Evolutionary conservation across 75 land plant species (phyloP).

Genomic region (Gnetum montanum): DNA sequence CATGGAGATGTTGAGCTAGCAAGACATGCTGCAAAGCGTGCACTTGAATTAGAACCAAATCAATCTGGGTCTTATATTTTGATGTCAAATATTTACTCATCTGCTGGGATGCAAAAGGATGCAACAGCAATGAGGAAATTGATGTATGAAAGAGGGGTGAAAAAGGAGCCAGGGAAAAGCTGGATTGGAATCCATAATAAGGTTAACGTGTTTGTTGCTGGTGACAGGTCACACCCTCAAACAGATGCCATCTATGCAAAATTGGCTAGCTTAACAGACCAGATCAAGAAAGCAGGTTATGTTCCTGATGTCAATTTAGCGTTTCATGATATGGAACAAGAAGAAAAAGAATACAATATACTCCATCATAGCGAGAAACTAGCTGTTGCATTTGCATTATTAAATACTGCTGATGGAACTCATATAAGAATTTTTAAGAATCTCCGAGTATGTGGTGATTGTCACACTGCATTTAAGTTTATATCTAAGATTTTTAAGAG

Average conservation of each 20-base stretch:
- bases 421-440: not conserved
- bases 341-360: not conserved
- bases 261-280: not conserved
- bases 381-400: not conserved
- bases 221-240: not conserved
- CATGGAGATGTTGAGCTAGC: not conserved
- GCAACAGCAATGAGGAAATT: not conserved
- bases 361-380: not conserved
- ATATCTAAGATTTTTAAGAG: not conserved
- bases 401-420: not conserved
- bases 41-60: not conserved
- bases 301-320: not conserved
- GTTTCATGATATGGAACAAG: not conserved
- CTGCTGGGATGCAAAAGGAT: not conserved
- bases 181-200: not conserved
- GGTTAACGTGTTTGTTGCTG: not conserved
- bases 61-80: slow-evolving; percentile 3
- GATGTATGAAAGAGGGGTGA: not conserved
- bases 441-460: not conserved
- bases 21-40: not conserved
- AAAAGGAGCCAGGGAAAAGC: not conserved
- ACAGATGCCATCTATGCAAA: not conserved
- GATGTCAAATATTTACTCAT: slow-evolving; percentile 1
- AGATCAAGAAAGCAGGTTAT: not conserved
- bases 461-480: not conserved